Percentiles rank a stretch among this genome's conserved stretches.
Evolutionary conservation across 306 rosid genomes (phyloP).

Genomic region (Citrullus mucosospermus): DNA sequence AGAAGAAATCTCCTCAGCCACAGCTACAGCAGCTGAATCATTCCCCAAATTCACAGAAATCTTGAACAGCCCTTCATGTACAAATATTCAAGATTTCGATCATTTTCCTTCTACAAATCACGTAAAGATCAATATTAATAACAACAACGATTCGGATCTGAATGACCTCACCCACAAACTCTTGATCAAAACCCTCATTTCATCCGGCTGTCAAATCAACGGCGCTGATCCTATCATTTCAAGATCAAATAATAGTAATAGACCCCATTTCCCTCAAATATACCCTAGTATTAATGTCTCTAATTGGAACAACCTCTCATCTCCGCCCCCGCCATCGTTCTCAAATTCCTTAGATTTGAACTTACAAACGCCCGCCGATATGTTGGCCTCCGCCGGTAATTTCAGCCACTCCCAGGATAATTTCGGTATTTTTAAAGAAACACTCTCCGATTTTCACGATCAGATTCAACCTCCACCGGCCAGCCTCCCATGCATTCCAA

Average conservation of each 20-base stretch:
- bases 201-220: conserved; percentile 13
- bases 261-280: conserved; percentile 56
- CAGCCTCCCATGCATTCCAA: conserved; percentile 16
- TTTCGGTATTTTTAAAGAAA: conserved; percentile 13
- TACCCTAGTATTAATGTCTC: conserved; percentile 63
- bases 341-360: conserved; percentile 31
- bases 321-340: conserved; percentile 13
- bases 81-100: conserved; percentile 13
- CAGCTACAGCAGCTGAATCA: conserved; percentile 14
- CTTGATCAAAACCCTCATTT: conserved; percentile 33
- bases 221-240: neutral
- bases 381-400: conserved; percentile 17
- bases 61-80: conserved; percentile 23
- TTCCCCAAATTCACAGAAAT: conserved; percentile 51
- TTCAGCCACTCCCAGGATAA: conserved; percentile 22
- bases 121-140: conserved; percentile 16
- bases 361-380: conserved; percentile 31
- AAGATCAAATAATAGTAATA: neutral
- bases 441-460: conserved; percentile 28
- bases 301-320: conserved; percentile 29
- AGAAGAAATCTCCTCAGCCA: conserved; percentile 29
- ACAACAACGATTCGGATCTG: conserved; percentile 7
- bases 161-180: conserved; percentile 40
- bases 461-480: conserved; percentile 28
- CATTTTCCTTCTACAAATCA: conserved; percentile 9